Base-by-base conservation (phyloP, 83 land plant species). In the Diphasiastrum complanatum region DNA sequence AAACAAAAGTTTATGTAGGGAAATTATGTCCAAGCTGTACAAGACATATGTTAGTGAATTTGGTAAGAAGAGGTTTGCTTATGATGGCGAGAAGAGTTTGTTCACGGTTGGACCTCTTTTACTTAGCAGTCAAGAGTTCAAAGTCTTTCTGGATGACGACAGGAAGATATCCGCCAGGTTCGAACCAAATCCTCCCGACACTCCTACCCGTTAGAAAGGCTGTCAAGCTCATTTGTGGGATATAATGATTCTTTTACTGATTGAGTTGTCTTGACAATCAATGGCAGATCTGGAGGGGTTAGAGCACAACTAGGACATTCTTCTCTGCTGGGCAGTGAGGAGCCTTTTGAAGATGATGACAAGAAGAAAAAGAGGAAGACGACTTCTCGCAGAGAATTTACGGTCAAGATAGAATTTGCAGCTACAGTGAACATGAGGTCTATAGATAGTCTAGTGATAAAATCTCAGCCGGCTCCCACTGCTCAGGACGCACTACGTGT, bases 11-110 rank as follows among this genome's bases (percentile, higher is more conserved):
- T 43, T 82, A 40, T 71, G 81, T 0, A 77, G 91, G 34, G 75
- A 61, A 37, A 67, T 85, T 0, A 67, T 80, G 53, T 68, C 78
- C 23, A 78, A 58, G 47, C 66, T 85, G 20, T 58, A 72, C 22
- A 62, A 80, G 28, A 62, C 78, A 3, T 78, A 82, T 53, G 67
- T 70, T 12, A 46, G 66, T 2, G 79, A 77, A 18, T 56, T 85
- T 10, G 58, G 61, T 6, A 71, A 73, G 10, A 83, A 79, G 47
- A 45, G 51, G 2, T 75, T 82, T 70, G 86, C 86, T 14, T 85
- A 82, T 68, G 91, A 85, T 58, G 91, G 91, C 38, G 86, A 78
- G 25, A 77, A 78, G 23, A 75, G 65, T 43, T 61, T 85, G 43
- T 85, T 75, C 50, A 77, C 84, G 1, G 53, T 78, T 25, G 80